phyloP scores from a whole-genome alignment of 176 grass and related monocot genomes.

The Dactylis glomerata region DNA sequence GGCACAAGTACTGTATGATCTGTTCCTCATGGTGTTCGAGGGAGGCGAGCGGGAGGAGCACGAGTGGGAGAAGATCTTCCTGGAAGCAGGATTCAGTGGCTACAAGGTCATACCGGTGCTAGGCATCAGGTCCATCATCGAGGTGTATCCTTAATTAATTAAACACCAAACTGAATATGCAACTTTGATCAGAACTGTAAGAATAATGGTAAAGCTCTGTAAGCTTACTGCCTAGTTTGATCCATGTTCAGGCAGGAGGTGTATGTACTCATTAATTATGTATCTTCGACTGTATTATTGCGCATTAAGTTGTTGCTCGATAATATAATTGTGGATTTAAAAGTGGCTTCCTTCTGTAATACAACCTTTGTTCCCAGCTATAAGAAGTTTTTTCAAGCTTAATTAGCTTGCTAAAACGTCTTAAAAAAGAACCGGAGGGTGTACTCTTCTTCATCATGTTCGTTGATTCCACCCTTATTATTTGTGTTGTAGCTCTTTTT shows the following conservation, averaged over 20 bases:
- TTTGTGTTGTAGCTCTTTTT: too few species aligned
- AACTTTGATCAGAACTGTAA: background rate
- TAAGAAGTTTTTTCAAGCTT: too few species aligned
- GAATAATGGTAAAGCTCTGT: background rate
- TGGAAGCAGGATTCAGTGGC: constrained; percentile 28
- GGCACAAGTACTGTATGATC: constrained; percentile 9
- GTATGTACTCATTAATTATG: background rate
- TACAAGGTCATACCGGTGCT: constrained; percentile 31
- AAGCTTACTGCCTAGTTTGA: background rate
- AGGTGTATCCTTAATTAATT: constrained; percentile 17
- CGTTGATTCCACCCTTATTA: too few species aligned
- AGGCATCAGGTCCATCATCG: constrained; percentile 32
- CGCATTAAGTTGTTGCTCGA: too few species aligned
- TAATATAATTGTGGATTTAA: too few species aligned
- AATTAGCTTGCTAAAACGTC: too few species aligned
- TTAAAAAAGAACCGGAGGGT: too few species aligned
- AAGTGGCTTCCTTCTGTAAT: too few species aligned
- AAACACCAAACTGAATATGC: background rate
- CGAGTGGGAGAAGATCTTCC: constrained; percentile 42
- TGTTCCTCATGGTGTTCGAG: background rate
- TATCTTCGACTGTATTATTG: background rate
- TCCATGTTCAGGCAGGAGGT: background rate
- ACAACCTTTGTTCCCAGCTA: too few species aligned
- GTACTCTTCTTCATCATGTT: too few species aligned
- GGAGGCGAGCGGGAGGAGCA: constrained; percentile 23